These are phyloP conservation scores for Aspergillus amoenus DNA, from an alignment of 2,329 filamentous ascomycete species.

Conservation along the genomic window DNA sequence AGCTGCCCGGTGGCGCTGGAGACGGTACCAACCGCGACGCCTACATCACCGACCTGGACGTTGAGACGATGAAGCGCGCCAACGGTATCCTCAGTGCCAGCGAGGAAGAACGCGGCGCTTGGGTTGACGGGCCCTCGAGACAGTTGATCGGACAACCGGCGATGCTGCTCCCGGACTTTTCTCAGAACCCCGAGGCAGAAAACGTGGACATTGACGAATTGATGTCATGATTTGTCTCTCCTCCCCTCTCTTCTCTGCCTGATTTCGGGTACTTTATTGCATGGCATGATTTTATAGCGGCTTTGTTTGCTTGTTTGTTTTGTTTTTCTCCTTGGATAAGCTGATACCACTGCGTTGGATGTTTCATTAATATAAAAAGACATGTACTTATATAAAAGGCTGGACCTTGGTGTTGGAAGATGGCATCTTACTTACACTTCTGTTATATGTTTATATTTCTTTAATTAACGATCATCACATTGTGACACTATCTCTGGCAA, in stretches of 20 bases:
- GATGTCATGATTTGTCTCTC: constrained; percentile 22
- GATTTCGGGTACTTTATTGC: constrained; percentile 27
- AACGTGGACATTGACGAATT: constrained; percentile 35
- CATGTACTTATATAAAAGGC: constrained; percentile 14
- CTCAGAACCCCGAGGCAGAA: constrained; percentile 29
- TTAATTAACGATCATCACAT: neutral
- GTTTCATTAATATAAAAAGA: constrained; percentile 9
- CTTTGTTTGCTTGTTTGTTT: neutral
- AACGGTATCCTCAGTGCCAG: constrained; percentile 78
- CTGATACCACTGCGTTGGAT: constrained; percentile 22
- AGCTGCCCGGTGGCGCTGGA: constrained; percentile 68
- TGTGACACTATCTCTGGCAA: neutral
- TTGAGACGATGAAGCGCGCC: constrained; percentile 85
- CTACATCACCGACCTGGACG: constrained; percentile 90
- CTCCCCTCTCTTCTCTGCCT: neutral
- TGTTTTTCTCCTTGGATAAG: constrained; percentile 5
- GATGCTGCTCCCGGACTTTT: constrained; percentile 30
- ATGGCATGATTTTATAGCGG: constrained; percentile 20
- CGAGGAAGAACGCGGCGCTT: constrained; percentile 82
- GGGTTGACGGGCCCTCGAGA: constrained; percentile 51
- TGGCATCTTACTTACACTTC: neutral
- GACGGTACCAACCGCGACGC: constrained; percentile 81
- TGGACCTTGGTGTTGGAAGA: constrained; percentile 6
- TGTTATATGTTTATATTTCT: neutral
- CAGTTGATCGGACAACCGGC: constrained; percentile 38